Base-by-base conservation (phyloP, 345 rosid genomes). In the Geranium brycei region DNA sequence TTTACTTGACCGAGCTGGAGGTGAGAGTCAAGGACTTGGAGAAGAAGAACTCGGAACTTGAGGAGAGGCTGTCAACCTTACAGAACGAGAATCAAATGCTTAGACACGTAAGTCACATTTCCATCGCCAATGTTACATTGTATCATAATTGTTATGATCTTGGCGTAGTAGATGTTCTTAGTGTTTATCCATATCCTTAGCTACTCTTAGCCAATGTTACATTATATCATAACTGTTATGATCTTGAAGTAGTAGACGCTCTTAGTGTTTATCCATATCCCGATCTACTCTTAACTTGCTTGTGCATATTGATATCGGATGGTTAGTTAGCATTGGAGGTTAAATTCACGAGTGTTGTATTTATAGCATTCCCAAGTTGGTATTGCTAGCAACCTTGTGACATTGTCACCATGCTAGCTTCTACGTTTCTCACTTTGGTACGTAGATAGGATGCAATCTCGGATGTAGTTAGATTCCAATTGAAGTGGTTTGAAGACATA, bases 11-110 rank as follows among this genome's bases (percentile, higher is more conserved):
- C 62, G 97, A 86, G 17, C 72, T 93, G 82, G 97, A 93, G 72
- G 67, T 64, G 5, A 88, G 81, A 83, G 95, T 85, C 62, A 80
- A 78, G 86, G 92, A 88, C 67, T 79, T 91, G 83, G 96, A 88
- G 82, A 87, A 76, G 79, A 87, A 80, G 66, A 93, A 93, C 82
- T 87, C 96, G 15, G 92, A 91, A 74, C 89, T 91, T 68, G 92
- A 91, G 59, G 99, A 93, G 79, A 80, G 80, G 67, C 85, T 88
- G 18, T 91, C 97, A 69, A 93, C 99, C 19, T 69, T 88, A 74
- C 97, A 88, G 69, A 93, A 93, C 62, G 99, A 93, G 85, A 93
- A 93, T 62, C 97, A 90, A 71, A 93, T 93, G 99, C 97, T 93
- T 66, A 82, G 98, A 87, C 97, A 86, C 8, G 98, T 92, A 82